Evolutionary conservation across 768 basidiomycete genomes (phyloP).

Genomic region (Scleroderma citrinum): DNA sequence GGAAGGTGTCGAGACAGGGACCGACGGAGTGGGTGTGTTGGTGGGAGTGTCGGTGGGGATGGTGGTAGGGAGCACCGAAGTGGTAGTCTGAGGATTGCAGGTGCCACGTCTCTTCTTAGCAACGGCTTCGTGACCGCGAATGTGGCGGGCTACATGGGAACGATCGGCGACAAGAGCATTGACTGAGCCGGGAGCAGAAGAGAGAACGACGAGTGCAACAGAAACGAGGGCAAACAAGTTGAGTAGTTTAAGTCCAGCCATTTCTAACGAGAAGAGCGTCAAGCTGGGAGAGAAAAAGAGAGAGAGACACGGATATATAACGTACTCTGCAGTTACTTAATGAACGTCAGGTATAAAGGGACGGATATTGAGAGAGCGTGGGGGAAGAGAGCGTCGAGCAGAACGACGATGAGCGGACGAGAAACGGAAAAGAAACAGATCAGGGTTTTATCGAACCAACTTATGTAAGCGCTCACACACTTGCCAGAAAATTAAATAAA

Average conservation of each 20-base stretch:
- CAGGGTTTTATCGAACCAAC: not conserved
- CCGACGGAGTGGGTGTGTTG: no score
- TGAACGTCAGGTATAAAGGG: slow-evolving; percentile 14
- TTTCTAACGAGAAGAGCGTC: slow-evolving; percentile 14
- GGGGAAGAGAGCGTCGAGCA: slow-evolving; percentile 15
- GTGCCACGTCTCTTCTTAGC: slow-evolving; percentile 44
- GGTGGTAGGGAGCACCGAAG: slow-evolving; percentile 8
- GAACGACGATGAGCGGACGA: slow-evolving; percentile 8
- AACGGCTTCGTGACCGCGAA: slow-evolving; percentile 38
- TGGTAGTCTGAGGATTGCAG: slow-evolving; percentile 27
- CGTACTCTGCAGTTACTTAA: slow-evolving; percentile 6
- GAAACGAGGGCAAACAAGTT: slow-evolving; percentile 54
- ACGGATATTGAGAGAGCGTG: slow-evolving; percentile 20
- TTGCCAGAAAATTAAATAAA: not conserved
- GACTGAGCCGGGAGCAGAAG: slow-evolving; percentile 40
- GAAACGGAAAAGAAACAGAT: not conserved
- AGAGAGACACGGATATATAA: not conserved
- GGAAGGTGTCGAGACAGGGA: slow-evolving; percentile 11
- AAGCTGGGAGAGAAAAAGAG: not conserved
- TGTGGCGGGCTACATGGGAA: slow-evolving; percentile 39
- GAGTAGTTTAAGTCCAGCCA: slow-evolving; percentile 49
- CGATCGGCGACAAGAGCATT: slow-evolving; percentile 45
- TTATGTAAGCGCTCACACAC: slow-evolving; percentile 26
- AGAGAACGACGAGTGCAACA: slow-evolving; percentile 49
- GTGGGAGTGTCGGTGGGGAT: slow-evolving; percentile 4